phyloP scores from a whole-genome alignment of 352 stramenopile species.

The Peronospora farinosa region DNA sequence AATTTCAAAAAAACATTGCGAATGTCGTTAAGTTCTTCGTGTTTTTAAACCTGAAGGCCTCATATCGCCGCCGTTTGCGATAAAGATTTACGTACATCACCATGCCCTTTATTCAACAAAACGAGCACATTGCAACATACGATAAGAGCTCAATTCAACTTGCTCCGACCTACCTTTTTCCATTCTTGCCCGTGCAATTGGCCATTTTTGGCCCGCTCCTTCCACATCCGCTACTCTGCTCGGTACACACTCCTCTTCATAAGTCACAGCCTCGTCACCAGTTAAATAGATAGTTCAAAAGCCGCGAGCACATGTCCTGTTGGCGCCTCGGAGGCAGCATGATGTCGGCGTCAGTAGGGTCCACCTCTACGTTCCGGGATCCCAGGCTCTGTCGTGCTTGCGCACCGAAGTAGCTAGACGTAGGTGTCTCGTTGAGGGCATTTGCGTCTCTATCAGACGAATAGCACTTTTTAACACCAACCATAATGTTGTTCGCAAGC shows the following conservation, averaged over 20 bases:
- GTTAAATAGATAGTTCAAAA: conserved; percentile 84
- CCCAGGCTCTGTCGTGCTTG: conserved; percentile 40
- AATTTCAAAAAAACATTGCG: too few species aligned
- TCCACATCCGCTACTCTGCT: conserved; percentile 15
- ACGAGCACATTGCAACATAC: too few species aligned
- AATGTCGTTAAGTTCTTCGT: too few species aligned
- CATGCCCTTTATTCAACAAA: too few species aligned
- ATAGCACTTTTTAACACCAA: conserved; percentile 77
- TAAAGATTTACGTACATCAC: too few species aligned
- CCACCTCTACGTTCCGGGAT: conserved; percentile 61
- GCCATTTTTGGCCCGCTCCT: neutral
- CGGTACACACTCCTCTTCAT: neutral
- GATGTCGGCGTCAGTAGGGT: conserved; percentile 71
- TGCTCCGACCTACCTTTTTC: neutral
- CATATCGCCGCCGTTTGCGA: too few species aligned
- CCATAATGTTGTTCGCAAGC: conserved; percentile 63
- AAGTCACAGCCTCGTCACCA: conserved; percentile 35
- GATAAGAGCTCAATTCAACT: neutral
- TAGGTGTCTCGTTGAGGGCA: conserved; percentile 47
- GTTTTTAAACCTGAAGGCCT: too few species aligned
- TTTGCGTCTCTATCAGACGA: conserved; percentile 54
- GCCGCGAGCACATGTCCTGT: conserved; percentile 73
- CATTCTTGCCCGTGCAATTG: neutral
- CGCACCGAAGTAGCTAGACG: conserved; percentile 47
- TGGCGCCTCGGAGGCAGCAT: conserved; percentile 70